Conservation (phyloP, 2,329 filamentous ascomycete genomes). For the Alternaria gansuensis region DNA sequence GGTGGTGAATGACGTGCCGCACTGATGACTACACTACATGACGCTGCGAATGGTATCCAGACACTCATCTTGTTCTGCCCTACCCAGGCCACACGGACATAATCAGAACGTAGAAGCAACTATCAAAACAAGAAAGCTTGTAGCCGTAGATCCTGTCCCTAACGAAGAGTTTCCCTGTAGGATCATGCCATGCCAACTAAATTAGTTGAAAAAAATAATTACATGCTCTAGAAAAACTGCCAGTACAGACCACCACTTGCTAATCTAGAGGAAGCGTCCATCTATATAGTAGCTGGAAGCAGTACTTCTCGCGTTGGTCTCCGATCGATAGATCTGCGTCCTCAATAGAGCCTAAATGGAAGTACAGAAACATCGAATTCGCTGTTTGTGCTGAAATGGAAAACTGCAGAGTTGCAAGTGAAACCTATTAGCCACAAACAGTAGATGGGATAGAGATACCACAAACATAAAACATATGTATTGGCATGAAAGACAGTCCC, state of each 20-base stretch:
- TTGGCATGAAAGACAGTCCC: slow-evolving; percentile 45
- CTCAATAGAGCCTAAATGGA: background rate
- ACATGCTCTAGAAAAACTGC: background rate
- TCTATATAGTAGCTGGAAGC: background rate
- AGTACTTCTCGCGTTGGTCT: background rate
- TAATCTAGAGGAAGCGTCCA: background rate
- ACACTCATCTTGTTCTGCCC: slow-evolving; percentile 69
- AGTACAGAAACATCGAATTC: background rate
- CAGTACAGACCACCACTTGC: background rate
- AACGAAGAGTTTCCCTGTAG: background rate
- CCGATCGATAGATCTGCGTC: background rate
- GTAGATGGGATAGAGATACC: slow-evolving; percentile 25
- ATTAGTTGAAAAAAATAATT: background rate
- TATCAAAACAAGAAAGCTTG: background rate
- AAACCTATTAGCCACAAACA: slow-evolving; percentile 1
- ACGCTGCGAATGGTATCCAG: slow-evolving; percentile 82
- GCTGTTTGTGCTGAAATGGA: background rate
- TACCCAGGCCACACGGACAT: background rate
- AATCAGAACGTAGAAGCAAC: background rate
- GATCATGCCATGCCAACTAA: background rate
- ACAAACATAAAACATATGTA: slow-evolving; percentile 52
- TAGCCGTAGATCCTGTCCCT: background rate
- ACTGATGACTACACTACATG: slow-evolving; percentile 60
- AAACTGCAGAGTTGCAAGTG: background rate
- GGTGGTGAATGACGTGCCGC: slow-evolving; percentile 34